A percentile compares a stretch with the other conserved stretches of the same genome.
Conservation (phyloP, 306 rosid species). For the Quercus aquifolioides region DNA sequence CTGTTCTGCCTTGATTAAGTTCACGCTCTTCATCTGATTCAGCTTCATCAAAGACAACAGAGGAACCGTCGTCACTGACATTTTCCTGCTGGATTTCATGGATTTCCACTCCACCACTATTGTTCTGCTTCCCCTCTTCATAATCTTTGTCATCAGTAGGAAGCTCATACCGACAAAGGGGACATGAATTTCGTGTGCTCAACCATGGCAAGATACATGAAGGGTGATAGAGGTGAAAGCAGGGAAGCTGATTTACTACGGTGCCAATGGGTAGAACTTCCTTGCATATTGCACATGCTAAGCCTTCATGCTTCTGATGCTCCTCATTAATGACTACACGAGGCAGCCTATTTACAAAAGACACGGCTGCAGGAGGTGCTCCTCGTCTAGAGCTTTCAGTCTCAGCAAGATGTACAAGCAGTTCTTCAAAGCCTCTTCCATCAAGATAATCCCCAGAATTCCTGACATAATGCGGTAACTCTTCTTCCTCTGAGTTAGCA, state of each 20-base stretch:
- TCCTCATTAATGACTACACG: conserved; percentile 50
- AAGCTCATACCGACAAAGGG: conserved; percentile 89
- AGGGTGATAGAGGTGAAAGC: conserved; percentile 83
- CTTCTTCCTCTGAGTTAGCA: conserved; percentile 41
- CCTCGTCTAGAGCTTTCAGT: conserved; percentile 77
- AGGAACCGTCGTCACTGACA: conserved; percentile 40
- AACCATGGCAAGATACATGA: conserved; percentile 91
- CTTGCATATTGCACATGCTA: conserved; percentile 88
- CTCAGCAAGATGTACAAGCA: conserved; percentile 74
- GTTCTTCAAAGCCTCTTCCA: conserved; percentile 56
- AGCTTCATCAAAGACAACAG: conserved; percentile 37
- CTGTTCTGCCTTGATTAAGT: conserved; percentile 26
- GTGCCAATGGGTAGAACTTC: conserved; percentile 58
- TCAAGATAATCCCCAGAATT: conserved; percentile 69
- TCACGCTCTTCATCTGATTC: conserved; percentile 41
- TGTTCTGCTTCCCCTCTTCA: conserved; percentile 64
- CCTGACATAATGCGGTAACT: conserved; percentile 40
- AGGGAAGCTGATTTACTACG: conserved; percentile 77
- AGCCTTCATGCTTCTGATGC: conserved; percentile 58
- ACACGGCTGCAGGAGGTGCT: conserved; percentile 80
- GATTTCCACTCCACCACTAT: conserved; percentile 30
- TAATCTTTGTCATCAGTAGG: conserved; percentile 93
- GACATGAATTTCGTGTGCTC: conserved; percentile 84
- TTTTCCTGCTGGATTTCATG: conserved; percentile 35
- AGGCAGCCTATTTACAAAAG: conserved; percentile 61